Base-by-base conservation (phyloP, 2,329 filamentous ascomycete genomes). In the Thielaviopsis musarum region DNA sequence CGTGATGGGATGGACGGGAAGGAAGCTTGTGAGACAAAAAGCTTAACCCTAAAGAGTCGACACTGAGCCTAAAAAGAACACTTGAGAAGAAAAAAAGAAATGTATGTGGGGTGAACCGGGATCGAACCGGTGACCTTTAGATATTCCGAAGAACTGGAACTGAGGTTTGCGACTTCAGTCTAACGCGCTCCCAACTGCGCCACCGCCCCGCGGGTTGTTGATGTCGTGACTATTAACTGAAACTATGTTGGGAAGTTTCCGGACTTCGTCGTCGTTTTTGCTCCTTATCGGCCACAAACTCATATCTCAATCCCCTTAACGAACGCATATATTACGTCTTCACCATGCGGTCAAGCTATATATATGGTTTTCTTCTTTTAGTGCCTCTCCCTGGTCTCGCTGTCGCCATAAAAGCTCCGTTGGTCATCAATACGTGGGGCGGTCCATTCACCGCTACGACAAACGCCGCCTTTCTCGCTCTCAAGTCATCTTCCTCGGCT, bases 351-450 rank as follows among this genome's bases (percentile, higher is more conserved):
- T 3, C 28, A 26, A 17, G 0, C 22, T 26, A 34, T 26, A 15
- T 57, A 1, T 24, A 21, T 24, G 4, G 10, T 9, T 15, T 51
- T 24, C 45, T 57, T 4, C 17, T 30, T 2, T 19, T 49, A 15
- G 15, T 19, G 26, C 12, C 10, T 3, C 19, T 51, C 4, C 3
- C 34, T 21, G 10, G 30, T 3, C 13, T 19, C 13, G 19, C 12
- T 15, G 5, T 21, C 9, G 10, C 21, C 17, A 28, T 28, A 5
- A 38, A 48, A 5, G 66, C 77, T 5, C 77, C 77, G 2, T 69
- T 80, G 63, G 72, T 77, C 13, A 72, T 80, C 63, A 80, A 79
- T 66, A 80, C 77, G 6, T 80, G 77, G 77, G 73, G 73, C 52
- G 77, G 76, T 0, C 67, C 74, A 22, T 80, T 80, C 64, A 75